Evolutionary conservation across 345 rosid species (phyloP).

Genomic region (Populus simonii): DNA sequence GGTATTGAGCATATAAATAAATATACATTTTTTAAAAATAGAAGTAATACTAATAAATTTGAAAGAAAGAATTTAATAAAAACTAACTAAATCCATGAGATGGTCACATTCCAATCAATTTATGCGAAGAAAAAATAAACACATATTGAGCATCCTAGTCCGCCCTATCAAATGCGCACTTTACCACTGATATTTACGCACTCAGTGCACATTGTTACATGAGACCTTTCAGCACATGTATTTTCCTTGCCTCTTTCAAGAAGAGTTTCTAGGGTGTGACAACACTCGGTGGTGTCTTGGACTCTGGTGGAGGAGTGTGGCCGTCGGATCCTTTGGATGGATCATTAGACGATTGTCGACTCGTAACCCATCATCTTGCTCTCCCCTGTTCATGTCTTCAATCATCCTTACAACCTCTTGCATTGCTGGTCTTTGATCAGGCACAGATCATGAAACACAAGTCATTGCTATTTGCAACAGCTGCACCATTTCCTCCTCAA

Average conservation of each 20-base stretch:
- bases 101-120: constrained; percentile 36
- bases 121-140: too few relatives aligned
- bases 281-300: constrained; percentile 61
- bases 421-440: constrained; percentile 90
- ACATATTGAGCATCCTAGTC: constrained; percentile 1
- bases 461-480: constrained; percentile 91
- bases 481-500: constrained; percentile 98
- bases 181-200: constrained; percentile 29
- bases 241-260: not conserved
- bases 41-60: too few relatives aligned
- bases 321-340: constrained; percentile 93
- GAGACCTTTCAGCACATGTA: not conserved
- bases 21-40: too few relatives aligned
- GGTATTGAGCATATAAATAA: too few relatives aligned
- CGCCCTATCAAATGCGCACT: constrained; percentile 26
- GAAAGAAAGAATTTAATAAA: constrained; percentile 31
- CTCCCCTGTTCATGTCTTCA: constrained; percentile 78
- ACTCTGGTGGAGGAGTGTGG: constrained; percentile 74
- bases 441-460: constrained; percentile 68
- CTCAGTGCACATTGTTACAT: constrained; percentile 17
- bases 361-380: constrained; percentile 70
- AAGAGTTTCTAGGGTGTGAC: constrained; percentile 44
- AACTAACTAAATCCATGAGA: constrained; percentile 29
- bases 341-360: constrained; percentile 94
- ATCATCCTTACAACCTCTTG: constrained; percentile 84